Evolutionary conservation across 2,329 filamentous ascomycete species (phyloP).

Genomic region (Epichloe scottii): DNA sequence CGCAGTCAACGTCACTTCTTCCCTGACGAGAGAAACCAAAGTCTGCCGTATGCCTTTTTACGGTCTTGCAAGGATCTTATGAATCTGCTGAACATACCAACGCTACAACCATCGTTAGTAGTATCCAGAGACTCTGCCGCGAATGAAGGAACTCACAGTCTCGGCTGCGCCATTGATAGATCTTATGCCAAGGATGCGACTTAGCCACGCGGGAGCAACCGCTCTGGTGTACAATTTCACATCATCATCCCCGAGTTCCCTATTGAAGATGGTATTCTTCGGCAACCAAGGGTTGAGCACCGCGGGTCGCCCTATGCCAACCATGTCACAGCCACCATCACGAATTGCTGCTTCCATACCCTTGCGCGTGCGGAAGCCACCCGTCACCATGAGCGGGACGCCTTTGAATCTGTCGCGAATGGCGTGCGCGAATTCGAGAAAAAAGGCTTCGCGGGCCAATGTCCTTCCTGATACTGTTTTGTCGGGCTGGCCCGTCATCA

Average conservation of each 20-base stretch:
- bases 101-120: background rate
- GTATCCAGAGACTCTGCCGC: too few species aligned
- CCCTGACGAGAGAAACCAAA: too few species aligned
- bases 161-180: conserved; percentile 8
- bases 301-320: conserved; percentile 28
- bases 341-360: conserved; percentile 29
- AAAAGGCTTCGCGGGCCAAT: conserved; percentile 50
- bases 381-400: conserved; percentile 44
- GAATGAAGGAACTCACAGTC: conserved; percentile 4
- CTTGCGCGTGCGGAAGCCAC: conserved; percentile 42
- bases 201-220: conserved; percentile 12
- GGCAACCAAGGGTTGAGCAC: conserved; percentile 26
- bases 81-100: conserved; percentile 5
- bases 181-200: conserved; percentile 12
- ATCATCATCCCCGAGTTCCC: conserved; percentile 20
- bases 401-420: conserved; percentile 32
- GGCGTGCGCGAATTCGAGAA: conserved; percentile 50
- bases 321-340: conserved; percentile 26
- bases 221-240: conserved; percentile 18
- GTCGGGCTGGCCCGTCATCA: background rate
- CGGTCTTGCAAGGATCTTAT: background rate
- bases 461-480: conserved; percentile 20
- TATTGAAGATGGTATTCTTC: conserved; percentile 22
- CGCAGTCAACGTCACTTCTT: too few species aligned
- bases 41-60: too few species aligned